Evolutionary conservation across 2,329 filamentous ascomycete genomes (phyloP).

Genomic region (Biscogniauxia marginata): DNA sequence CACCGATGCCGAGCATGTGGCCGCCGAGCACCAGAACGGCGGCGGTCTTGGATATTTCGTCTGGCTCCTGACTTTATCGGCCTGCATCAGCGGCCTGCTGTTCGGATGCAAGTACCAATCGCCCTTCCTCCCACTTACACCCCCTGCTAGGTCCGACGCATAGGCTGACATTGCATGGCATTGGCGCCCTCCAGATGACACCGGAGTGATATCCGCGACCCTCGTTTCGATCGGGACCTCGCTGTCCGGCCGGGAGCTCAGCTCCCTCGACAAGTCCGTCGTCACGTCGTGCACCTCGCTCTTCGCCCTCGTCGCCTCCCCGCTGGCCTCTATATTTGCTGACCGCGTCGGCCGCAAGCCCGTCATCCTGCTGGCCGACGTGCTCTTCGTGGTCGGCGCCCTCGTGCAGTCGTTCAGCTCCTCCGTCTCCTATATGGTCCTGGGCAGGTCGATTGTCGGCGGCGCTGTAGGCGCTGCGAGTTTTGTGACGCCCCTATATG

Average conservation of each 20-base stretch:
- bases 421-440: slow-evolving; percentile 63
- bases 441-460: slow-evolving; percentile 68
- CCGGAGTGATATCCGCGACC: slow-evolving; percentile 67
- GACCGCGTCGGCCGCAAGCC: slow-evolving; percentile 60
- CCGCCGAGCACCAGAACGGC: neutral
- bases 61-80: slow-evolving; percentile 61
- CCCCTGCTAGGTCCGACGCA: slow-evolving; percentile 1
- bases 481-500: slow-evolving; percentile 80
- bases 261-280: slow-evolving; percentile 65
- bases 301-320: slow-evolving; percentile 62
- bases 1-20: slow-evolving; percentile 6
- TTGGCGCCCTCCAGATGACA: slow-evolving; percentile 63
- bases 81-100: slow-evolving; percentile 64
- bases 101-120: slow-evolving; percentile 59
- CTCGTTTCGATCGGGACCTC: slow-evolving; percentile 62
- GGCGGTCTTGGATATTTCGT: slow-evolving; percentile 48
- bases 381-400: slow-evolving; percentile 68
- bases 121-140: too few species aligned
- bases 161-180: slow-evolving; percentile 1
- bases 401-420: slow-evolving; percentile 59
- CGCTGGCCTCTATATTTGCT: slow-evolving; percentile 63
- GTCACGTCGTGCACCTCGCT: slow-evolving; percentile 70
- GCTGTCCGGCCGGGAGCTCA: slow-evolving; percentile 56
- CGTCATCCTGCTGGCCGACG: slow-evolving; percentile 62
- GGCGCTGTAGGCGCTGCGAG: slow-evolving; percentile 73